phyloP scores from a whole-genome alignment of 345 rosid species.

The Eucalyptus sp. region DNA sequence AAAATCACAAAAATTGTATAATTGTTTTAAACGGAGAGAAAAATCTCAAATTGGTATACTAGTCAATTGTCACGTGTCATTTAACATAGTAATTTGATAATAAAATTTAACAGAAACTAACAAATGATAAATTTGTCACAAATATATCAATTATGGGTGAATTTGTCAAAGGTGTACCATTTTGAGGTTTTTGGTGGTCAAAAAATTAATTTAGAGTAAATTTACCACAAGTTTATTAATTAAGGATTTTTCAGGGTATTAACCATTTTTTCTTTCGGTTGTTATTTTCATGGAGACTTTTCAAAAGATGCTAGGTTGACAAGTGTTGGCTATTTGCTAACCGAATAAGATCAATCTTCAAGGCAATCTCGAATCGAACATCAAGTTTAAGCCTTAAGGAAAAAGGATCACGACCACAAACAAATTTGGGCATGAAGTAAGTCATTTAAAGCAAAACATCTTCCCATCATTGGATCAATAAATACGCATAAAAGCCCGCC shows the following conservation, averaged over 20 bases:
- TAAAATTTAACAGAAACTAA: too few relatives aligned
- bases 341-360: not conserved
- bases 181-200: accelerated
- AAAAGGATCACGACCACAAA: not conserved
- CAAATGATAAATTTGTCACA: accelerated
- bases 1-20: too few relatives aligned
- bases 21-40: too few relatives aligned
- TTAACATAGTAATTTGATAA: too few relatives aligned
- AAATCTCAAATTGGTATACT: accelerated
- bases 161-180: accelerated
- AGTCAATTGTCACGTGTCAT: accelerated
- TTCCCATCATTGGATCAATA: not conserved
- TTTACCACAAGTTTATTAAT: accelerated
- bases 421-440: not conserved
- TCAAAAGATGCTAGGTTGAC: not conserved
- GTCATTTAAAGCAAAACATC: not conserved
- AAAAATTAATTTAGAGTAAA: accelerated
- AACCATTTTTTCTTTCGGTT: accelerated
- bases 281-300: not conserved
- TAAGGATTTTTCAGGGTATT: accelerated
- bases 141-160: accelerated
- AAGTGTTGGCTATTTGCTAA: not conserved
- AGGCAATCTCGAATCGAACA: not conserved
- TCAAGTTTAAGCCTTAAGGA: not conserved
- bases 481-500: not conserved